Base-by-base conservation (phyloP, 352 stramenopile species). In the Pythium aquatile region DNA sequence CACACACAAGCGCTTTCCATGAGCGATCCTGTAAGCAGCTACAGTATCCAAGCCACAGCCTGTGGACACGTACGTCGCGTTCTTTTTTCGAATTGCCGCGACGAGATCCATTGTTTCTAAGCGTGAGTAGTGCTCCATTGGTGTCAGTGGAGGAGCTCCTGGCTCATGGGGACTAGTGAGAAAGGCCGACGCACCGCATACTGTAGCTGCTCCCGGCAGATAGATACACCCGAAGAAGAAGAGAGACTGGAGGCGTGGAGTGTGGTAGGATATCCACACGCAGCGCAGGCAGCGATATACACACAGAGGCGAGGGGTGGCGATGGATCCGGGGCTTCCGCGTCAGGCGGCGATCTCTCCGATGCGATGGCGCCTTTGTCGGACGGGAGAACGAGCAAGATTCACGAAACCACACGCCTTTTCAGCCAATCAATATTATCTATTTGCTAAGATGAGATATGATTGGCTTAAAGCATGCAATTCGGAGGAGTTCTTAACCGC, bases 71-170 rank as follows among this genome's bases (percentile, higher is more conserved):
- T 65, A 70, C 64, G 64, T 70, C 63, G 56, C 56, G 56, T 65
- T 70, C 57, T 62, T 65, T 70, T 33, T 65, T 70, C 56, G 63
- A 65, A 44, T 37, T 58, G 26, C 51, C 52, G 46, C 62, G 62
- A 54, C 63, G 63, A 55, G 55, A 69, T 51, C 63, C 63, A 69
- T 69, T 69, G 49, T 65, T 69, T 65, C 63, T 69, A 20, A 32
- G 14, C 2, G 9, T 37, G 8, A 20, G 40, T 24, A 44, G 20
- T 24, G 20, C 1, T 24, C 20, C 20, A 24, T 24, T 24, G 20
- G 20, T 24, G 20, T 24, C 20, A 24, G 20, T 24, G 20, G 20
- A 24, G 20, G 20, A 24, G 39, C 5, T 8, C 14, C 14, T 16
- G 39, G 9, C 39, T 8, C 8, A 32, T 24, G 17, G 32, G 58